phyloP scores from a whole-genome alignment of 2,329 filamentous ascomycete species.

The Neofusicoccum ribis region DNA sequence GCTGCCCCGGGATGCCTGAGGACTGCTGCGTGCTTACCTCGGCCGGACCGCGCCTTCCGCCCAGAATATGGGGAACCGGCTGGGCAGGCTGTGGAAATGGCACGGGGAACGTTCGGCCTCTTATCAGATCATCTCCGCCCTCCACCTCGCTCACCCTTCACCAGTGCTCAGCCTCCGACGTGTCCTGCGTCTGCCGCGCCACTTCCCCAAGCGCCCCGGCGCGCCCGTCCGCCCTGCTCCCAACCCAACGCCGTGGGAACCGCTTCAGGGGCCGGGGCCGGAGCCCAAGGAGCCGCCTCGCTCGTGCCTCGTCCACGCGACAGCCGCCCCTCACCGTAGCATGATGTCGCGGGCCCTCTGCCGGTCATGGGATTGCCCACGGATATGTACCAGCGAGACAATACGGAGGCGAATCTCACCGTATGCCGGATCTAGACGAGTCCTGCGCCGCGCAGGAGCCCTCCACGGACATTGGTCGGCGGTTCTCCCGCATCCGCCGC shows the following conservation, averaged over 20 bases:
- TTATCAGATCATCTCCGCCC: neutral
- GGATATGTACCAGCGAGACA: neutral
- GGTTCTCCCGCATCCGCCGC: neutral
- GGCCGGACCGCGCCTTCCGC: slow-evolving; percentile 1
- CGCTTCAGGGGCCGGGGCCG: slow-evolving; percentile 1
- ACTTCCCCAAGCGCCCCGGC: neutral
- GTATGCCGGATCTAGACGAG: neutral
- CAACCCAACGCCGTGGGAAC: neutral
- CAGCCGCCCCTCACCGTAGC: slow-evolving; percentile 1
- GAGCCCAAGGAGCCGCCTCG: neutral
- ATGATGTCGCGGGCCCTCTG: neutral
- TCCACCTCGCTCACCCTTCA: neutral
- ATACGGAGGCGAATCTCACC: slow-evolving; percentile 10
- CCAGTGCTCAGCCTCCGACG: neutral
- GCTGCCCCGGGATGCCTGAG: neutral
- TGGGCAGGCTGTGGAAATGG: neutral
- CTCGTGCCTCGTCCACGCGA: slow-evolving; percentile 1
- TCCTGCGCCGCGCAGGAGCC: neutral
- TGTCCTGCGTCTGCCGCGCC: neutral
- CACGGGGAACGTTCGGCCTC: neutral
- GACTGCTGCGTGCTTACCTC: neutral
- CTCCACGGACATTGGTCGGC: slow-evolving; percentile 3
- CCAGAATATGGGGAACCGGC: neutral
- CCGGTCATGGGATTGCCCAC: slow-evolving; percentile 6
- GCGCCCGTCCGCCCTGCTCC: neutral